These are phyloP conservation scores for Claviceps monticola DNA, from an alignment of 2,329 filamentous ascomycete species.

Conservation along the genomic window DNA sequence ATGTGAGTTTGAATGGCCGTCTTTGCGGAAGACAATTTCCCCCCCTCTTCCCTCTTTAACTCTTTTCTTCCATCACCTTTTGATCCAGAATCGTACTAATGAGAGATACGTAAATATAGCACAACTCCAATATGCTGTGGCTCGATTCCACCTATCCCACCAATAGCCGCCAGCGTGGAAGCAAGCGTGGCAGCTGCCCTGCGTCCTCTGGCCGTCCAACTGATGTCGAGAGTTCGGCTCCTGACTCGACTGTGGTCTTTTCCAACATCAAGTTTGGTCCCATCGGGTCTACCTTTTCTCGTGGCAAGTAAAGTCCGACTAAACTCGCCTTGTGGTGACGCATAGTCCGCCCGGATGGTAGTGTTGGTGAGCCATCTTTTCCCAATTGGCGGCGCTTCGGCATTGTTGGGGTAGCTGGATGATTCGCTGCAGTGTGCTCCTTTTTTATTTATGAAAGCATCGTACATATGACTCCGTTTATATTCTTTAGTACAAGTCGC, in stretches of 20 bases:
- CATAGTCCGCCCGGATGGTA: too few relatives aligned
- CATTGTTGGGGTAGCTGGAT: background rate
- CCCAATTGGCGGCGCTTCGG: too few relatives aligned
- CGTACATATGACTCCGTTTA: background rate
- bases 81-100: background rate
- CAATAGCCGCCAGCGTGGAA: background rate
- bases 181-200: conserved; percentile 11
- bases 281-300: conserved; percentile 36
- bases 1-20: conserved; percentile 21
- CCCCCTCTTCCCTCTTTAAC: too few relatives aligned
- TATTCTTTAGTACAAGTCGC: background rate
- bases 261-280: conserved; percentile 46
- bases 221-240: conserved; percentile 30
- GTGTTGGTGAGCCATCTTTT: too few relatives aligned
- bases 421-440: background rate
- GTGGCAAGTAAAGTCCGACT: background rate
- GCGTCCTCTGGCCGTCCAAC: conserved; percentile 12
- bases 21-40: background rate
- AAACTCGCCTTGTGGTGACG: too few relatives aligned
- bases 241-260: conserved; percentile 38
- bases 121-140: conserved; percentile 46
- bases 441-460: background rate
- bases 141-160: background rate
- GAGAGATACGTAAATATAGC: conserved; percentile 13
- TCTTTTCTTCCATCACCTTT: background rate